phyloP scores from a whole-genome alignment of 352 stramenopile genomes.

The Phytopythium kandeliae region DNA sequence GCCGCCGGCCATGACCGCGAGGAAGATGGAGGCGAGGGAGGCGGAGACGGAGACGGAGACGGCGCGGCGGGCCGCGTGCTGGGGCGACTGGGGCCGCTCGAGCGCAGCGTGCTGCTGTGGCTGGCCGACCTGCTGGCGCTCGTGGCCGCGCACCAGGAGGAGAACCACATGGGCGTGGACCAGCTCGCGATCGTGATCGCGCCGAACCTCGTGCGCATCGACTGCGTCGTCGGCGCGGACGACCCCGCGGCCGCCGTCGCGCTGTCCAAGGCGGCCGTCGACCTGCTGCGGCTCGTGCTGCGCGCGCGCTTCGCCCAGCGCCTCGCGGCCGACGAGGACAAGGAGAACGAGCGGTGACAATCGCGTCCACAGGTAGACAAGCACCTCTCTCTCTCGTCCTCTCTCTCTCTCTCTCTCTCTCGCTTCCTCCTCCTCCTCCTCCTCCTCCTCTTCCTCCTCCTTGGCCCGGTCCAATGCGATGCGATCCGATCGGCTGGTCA shows the following conservation, averaged over 20 bases:
- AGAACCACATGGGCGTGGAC: conserved; percentile 89
- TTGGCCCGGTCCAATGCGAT: too few relatives aligned
- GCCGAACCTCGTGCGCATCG: conserved; percentile 85
- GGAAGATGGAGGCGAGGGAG: not conserved
- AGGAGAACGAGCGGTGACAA: conserved; percentile 7
- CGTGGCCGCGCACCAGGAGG: conserved; percentile 60
- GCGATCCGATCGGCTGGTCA: too few relatives aligned
- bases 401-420: too few relatives aligned
- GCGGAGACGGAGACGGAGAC: not conserved
- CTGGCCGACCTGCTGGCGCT: conserved; percentile 73
- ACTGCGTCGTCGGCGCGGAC: conserved; percentile 31
- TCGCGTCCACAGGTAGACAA: too few relatives aligned
- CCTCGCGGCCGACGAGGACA: not conserved
- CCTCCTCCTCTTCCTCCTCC: too few relatives aligned
- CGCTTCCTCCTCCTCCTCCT: too few relatives aligned
- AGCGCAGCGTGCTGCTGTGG: conserved; percentile 70
- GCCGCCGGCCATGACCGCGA: not conserved
- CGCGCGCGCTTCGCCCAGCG: conserved; percentile 21
- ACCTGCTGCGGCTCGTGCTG: conserved; percentile 60
- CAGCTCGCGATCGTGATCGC: conserved; percentile 88
- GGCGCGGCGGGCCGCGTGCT: conserved; percentile 17
- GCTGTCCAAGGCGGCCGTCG: conserved; percentile 81
- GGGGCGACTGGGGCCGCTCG: conserved; percentile 42
- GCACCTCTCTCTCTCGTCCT: too few relatives aligned
- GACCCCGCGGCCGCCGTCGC: conserved; percentile 85